phyloP scores from a whole-genome alignment of 352 stramenopile species.

The Phytophthora fragariae region DNA sequence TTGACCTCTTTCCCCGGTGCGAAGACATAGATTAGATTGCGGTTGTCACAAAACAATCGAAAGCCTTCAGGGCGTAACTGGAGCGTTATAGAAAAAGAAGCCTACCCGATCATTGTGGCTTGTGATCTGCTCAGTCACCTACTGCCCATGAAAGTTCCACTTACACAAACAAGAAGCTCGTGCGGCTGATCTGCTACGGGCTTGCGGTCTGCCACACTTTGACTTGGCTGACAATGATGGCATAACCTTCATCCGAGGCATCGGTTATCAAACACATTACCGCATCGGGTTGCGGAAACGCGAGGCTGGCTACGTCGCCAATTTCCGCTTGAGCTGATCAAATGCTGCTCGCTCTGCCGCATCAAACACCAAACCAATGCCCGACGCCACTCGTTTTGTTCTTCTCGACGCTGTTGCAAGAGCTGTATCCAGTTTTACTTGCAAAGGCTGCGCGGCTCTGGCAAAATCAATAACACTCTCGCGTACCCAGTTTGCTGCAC shows the following conservation, averaged over 20 bases:
- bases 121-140: too few relatives aligned
- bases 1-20: conserved; percentile 5
- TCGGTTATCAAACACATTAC: conserved; percentile 13
- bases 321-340: neutral
- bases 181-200: neutral
- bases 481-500: neutral
- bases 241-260: conserved; percentile 2
- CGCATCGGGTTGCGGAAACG: neutral
- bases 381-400: conserved; percentile 3
- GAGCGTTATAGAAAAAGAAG: too few relatives aligned
- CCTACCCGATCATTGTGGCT: too few relatives aligned
- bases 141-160: conserved; percentile 5
- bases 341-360: neutral
- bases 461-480: conserved; percentile 3
- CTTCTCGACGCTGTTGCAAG: neutral
- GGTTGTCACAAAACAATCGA: conserved; percentile 1
- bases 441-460: neutral
- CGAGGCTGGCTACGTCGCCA: neutral
- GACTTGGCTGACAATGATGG: conserved; percentile 2
- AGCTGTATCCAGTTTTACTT: conserved; percentile 4
- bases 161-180: conserved; percentile 1
- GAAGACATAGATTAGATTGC: conserved; percentile 11
- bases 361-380: conserved; percentile 1
- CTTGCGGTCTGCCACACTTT: neutral
- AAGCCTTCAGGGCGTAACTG: neutral